Base-by-base conservation (phyloP, 805 yeast genomes). In the Schwanniomyces vanrijiae region DNA sequence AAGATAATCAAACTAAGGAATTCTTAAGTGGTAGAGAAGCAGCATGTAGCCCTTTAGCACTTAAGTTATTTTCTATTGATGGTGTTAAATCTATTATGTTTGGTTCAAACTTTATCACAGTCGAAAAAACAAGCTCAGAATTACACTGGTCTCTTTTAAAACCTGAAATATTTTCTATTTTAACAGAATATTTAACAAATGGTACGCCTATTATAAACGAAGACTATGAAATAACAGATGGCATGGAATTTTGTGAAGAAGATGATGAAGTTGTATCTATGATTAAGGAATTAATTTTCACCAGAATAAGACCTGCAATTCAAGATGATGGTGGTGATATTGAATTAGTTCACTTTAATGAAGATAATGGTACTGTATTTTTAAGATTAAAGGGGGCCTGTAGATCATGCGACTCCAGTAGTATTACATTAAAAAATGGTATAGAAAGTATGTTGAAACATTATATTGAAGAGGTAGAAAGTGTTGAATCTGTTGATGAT, bases 271-370 rank as follows among this genome's bases (percentile, higher is more conserved):
- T 84, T 16, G 80, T 82, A 5, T 74, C 77, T 21, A 84, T 83
- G 78, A 84, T 84, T 55, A 84, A 84, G 54, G 90, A 84, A 61
- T 66, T 84, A 52, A 81, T 84, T 31, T 82, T 82, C 60, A 84
- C 90, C 1, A 74, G 87, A 58, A 84, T 84, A 42, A 76, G 86
- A 60, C 90, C 99, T 1, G 97, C 98, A 1, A 90, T 94, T 48
- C 96, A 90, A 70, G 99, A 94, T 60, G 99, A 94, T 60, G 99
- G 99, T 52, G 99, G 90, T 4, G 90, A 84, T 58, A 78, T 84
- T 39, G 88, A 83, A 55, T 84, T 83, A 64, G 81, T 84, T 28
- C 69, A 71, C 1, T 83, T 84, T 57, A 54, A 52, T 16, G 83
- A 81, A 50, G 76, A 75, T 6, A 59, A 70, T 2, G 90, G 90